Evolutionary conservation across 257 asterid species (phyloP).

Genomic region (Haberlea rhodopensis): DNA sequence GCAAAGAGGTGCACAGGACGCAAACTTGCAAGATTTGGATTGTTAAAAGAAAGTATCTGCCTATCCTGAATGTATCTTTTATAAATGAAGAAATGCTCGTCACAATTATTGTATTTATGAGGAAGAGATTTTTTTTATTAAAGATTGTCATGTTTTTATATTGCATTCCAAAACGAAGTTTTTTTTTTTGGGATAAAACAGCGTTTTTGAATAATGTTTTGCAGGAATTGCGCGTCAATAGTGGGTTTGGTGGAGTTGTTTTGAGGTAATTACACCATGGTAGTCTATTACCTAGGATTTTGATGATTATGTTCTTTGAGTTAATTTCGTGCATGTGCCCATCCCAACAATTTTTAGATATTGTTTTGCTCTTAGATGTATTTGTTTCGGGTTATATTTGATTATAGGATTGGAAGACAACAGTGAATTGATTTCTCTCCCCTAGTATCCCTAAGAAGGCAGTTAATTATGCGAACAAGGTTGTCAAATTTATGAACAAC

Average conservation of each 20-base stretch:
- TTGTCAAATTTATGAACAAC: not conserved
- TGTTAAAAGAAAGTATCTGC: conserved; percentile 72
- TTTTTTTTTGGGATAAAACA: too few relatives aligned
- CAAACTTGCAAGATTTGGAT: conserved; percentile 93
- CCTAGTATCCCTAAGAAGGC: too few relatives aligned
- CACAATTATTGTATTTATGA: conserved; percentile 1
- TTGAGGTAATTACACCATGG: conserved; percentile 50
- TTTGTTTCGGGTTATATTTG: not conserved
- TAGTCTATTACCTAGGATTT: not conserved
- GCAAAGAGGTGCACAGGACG: conserved; percentile 97
- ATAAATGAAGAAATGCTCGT: not conserved
- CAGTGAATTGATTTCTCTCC: conserved; percentile 5
- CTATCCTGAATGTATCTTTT: conserved; percentile 20
- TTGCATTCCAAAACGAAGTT: conserved; percentile 3
- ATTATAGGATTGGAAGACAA: conserved; percentile 9
- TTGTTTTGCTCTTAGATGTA: not conserved
- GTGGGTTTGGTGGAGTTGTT: conserved; percentile 86
- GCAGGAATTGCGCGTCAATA: conserved; percentile 84
- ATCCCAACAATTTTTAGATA: not conserved
- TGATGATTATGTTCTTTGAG: conserved; percentile 4
- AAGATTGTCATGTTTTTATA: not conserved
- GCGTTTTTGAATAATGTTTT: conserved; percentile 16
- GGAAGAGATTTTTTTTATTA: not conserved
- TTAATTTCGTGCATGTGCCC: conserved; percentile 3
- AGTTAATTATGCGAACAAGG: too few relatives aligned